These are phyloP conservation scores for Russula griseocarnosa DNA, from an alignment of 768 basidiomycete genomes.

Conservation along the genomic window DNA sequence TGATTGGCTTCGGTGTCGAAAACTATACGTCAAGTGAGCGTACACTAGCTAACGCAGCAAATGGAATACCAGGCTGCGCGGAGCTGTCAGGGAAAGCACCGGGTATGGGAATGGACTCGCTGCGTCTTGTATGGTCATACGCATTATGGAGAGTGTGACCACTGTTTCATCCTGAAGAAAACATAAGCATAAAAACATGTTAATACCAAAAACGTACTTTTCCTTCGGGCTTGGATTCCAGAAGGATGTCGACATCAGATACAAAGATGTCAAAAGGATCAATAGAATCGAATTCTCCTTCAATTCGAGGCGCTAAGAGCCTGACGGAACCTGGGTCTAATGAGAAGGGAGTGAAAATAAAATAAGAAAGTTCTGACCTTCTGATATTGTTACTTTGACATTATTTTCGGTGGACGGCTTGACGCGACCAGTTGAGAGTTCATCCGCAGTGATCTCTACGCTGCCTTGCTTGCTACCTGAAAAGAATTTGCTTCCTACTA, in stretches of 20 bases:
- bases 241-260: constrained; percentile 56
- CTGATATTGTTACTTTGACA: constrained; percentile 46
- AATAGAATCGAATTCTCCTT: constrained; percentile 24
- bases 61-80: constrained; percentile 54
- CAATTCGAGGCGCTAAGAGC: constrained; percentile 47
- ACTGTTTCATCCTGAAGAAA: constrained; percentile 61
- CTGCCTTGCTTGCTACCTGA: constrained; percentile 38
- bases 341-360: not conserved
- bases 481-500: constrained; percentile 81
- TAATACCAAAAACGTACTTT: constrained; percentile 45
- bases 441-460: constrained; percentile 43
- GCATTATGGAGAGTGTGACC: constrained; percentile 58
- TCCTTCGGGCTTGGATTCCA: constrained; percentile 68
- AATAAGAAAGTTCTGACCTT: constrained; percentile 31
- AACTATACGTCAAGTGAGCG: constrained; percentile 26
- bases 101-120: constrained; percentile 36
- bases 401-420: constrained; percentile 40
- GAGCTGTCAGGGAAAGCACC: constrained; percentile 53
- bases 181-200: not conserved
- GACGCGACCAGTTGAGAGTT: constrained; percentile 28
- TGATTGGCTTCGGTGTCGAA: constrained; percentile 43
- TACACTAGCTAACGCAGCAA: not conserved
- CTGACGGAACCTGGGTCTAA: constrained; percentile 39
- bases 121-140: constrained; percentile 53
- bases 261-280: constrained; percentile 54